Percentiles rank a stretch among this genome's conserved stretches.
Conservation (phyloP, 2,329 filamentous ascomycete genomes). For the Aureobasidium sp. region DNA sequence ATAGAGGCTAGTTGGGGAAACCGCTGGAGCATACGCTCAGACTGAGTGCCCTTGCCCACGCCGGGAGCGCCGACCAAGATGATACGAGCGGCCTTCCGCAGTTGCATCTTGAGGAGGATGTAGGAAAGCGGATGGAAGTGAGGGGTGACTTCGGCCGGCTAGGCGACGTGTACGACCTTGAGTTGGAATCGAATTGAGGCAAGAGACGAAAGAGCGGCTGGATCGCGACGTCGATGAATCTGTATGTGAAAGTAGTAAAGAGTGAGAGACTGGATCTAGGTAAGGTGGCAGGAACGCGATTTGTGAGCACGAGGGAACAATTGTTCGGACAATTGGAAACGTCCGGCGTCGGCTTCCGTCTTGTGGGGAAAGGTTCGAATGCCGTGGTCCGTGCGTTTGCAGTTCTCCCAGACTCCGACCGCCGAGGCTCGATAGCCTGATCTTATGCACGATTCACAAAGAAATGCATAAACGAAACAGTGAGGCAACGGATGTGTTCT, state of each 20-base stretch:
- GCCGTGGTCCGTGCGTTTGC: no score
- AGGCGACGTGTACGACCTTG: neutral
- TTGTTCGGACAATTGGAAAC: neutral
- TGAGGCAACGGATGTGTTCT: neutral
- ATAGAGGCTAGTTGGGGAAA: constrained; percentile 88
- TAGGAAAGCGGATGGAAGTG: neutral
- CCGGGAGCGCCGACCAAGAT: constrained; percentile 95
- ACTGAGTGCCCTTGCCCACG: constrained; percentile 94
- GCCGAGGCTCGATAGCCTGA: neutral
- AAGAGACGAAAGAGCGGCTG: neutral
- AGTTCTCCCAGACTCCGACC: neutral
- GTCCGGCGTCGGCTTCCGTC: neutral
- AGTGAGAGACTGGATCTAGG: neutral
- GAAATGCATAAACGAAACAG: no score
- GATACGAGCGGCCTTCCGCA: constrained; percentile 70
- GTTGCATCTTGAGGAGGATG: constrained; percentile 35
- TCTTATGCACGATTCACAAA: no score
- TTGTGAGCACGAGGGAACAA: neutral
- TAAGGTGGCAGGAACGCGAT: neutral
- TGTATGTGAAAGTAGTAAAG: neutral
- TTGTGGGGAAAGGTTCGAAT: neutral
- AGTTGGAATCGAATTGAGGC: neutral
- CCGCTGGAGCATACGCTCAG: constrained; percentile 74
- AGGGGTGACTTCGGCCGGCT: neutral
- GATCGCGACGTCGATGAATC: neutral